A percentile compares a stretch with the other conserved stretches of the same genome.
Evolutionary conservation across 495 filamentous ascomycete genomes (phyloP).

Genomic region (Pseudevernia furfuracea): DNA sequence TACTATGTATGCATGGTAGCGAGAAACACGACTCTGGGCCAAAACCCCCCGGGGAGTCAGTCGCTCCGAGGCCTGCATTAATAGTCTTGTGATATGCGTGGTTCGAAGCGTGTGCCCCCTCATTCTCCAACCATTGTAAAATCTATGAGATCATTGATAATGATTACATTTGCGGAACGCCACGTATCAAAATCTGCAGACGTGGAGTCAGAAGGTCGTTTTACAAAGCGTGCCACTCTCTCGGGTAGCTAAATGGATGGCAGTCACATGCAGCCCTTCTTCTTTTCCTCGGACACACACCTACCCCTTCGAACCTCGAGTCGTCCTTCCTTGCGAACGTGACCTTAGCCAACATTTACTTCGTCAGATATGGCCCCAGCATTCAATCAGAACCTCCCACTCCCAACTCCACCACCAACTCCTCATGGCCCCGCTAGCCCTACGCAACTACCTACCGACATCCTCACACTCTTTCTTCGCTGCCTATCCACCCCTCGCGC

Average conservation of each 20-base stretch:
- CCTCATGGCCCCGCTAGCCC: not conserved
- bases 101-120: not conserved
- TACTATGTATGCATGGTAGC: no score
- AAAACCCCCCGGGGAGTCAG: not conserved
- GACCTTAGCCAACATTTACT: not conserved
- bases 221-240: no score
- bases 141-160: not conserved
- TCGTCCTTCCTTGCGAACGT: no score
- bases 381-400: not conserved
- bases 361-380: not conserved
- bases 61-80: not conserved
- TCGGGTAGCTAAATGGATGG: not conserved
- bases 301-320: no score
- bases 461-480: not conserved
- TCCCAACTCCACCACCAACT: not conserved
- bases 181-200: not conserved
- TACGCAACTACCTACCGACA: not conserved
- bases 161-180: not conserved
- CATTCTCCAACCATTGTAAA: not conserved
- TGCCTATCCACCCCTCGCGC: not conserved
- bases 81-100: not conserved
- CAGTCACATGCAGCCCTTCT: not conserved
- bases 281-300: not conserved
- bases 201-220: not conserved
- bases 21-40: not conserved